phyloP scores from a whole-genome alignment of 164 flowering plant genomes.

The Vitis rupestris region DNA sequence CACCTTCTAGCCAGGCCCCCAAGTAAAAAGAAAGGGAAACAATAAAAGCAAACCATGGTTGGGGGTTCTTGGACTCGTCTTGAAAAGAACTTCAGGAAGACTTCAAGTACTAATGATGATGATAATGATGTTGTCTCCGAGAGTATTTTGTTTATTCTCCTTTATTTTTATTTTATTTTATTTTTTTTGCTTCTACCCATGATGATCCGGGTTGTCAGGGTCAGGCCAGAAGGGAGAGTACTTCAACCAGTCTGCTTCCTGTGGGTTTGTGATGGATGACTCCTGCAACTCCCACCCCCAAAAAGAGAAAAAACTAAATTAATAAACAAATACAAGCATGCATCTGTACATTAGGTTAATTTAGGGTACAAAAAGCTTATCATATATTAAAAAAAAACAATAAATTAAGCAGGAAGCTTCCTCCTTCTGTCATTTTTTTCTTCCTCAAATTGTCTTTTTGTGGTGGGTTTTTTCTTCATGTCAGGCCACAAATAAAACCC shows the following conservation, averaged over 20 bases:
- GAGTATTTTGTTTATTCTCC: conserved; percentile 2
- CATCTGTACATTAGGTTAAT: not conserved
- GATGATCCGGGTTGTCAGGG: conserved; percentile 91
- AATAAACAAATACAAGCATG: not conserved
- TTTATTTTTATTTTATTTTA: conserved; percentile 1
- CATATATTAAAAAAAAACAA: not conserved
- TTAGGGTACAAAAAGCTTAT: not conserved
- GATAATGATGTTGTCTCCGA: conserved; percentile 36
- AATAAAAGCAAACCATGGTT: conserved; percentile 13
- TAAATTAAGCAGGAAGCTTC: conserved; percentile 6
- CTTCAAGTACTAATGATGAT: conserved; percentile 29
- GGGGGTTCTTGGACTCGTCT: conserved; percentile 9
- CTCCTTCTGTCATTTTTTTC: too few relatives aligned
- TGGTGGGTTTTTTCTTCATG: too few relatives aligned
- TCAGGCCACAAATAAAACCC: too few relatives aligned
- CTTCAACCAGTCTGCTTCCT: conserved; percentile 59
- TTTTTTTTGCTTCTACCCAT: conserved; percentile 48
- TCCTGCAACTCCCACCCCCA: conserved; percentile 20
- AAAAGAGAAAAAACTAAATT: not conserved
- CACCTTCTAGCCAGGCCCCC: conserved; percentile 29
- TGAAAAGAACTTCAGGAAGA: conserved; percentile 26
- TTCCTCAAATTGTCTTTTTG: too few relatives aligned
- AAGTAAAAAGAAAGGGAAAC: conserved; percentile 7
- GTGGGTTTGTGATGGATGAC: conserved; percentile 32
- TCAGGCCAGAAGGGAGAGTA: conserved; percentile 92